Percentiles rank a stretch among this genome's conserved stretches.
Evolutionary conservation across 768 basidiomycete species (phyloP).

Genomic region (Boletus sp.): DNA sequence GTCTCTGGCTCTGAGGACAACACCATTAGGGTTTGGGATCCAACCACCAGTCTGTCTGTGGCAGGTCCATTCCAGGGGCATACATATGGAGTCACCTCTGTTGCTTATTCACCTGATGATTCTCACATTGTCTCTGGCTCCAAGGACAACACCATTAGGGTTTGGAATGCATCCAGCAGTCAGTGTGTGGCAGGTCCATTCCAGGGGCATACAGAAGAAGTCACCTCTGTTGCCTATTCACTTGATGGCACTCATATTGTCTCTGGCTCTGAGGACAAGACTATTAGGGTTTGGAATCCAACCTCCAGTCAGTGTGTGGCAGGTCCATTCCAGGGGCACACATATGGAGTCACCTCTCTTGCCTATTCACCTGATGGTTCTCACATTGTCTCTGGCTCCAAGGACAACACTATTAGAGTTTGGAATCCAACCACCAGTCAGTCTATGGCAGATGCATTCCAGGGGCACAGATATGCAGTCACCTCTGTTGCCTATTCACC

Average conservation of each 20-base stretch:
- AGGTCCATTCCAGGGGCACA: slow-evolving; percentile 6
- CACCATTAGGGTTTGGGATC: background rate
- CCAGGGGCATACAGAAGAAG: background rate
- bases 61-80: slow-evolving; percentile 1
- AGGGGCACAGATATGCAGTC: too few relatives aligned
- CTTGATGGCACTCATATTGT: too few relatives aligned
- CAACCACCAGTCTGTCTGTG: background rate
- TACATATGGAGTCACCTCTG: background rate
- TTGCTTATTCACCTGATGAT: background rate
- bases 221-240: background rate
- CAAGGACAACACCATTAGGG: background rate
- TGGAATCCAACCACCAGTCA: background rate
- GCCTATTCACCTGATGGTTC: too few relatives aligned
- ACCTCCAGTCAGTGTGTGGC: background rate
- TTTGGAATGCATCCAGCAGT: background rate
- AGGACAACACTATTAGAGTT: too few relatives aligned
- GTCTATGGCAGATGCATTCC: too few relatives aligned
- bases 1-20: background rate
- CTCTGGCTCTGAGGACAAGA: too few relatives aligned
- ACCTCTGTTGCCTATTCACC: background rate
- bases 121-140: background rate
- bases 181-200: background rate
- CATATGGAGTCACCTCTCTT: too few relatives aligned
- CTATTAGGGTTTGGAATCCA: background rate
- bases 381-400: too few relatives aligned